A percentile compares a stretch with the other conserved stretches of the same genome.
Conservation (phyloP, 164 flowering plant genomes). For the Warburgia ugandensis region DNA sequence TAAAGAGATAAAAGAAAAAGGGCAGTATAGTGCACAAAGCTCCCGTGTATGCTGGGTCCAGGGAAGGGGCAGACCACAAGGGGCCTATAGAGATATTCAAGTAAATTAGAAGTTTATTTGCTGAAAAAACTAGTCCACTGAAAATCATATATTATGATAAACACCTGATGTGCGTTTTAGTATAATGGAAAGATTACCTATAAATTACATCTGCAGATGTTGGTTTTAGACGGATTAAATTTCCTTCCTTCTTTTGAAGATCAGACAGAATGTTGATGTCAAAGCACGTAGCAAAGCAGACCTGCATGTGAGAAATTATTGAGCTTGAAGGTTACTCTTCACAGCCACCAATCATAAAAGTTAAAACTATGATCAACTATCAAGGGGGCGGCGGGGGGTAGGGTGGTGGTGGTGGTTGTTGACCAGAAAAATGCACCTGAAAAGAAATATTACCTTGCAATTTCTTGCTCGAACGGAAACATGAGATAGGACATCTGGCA, state of each 20-base stretch:
- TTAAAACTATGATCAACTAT: neutral
- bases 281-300: constrained; percentile 95
- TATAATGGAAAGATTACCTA: constrained; percentile 33
- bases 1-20: no score
- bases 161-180: no score
- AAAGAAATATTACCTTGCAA: constrained; percentile 52
- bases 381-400: no score
- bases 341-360: neutral
- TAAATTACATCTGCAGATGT: constrained; percentile 77
- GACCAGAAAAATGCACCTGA: constrained; percentile 1
- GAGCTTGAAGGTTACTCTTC: constrained; percentile 1
- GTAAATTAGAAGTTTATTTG: no score
- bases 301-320: constrained; percentile 31
- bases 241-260: constrained; percentile 68
- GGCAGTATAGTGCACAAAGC: no score
- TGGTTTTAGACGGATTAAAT: constrained; percentile 54
- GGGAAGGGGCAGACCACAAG: no score
- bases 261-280: constrained; percentile 63
- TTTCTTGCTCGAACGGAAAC: constrained; percentile 99
- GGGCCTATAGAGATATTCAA: no score
- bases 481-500: constrained; percentile 99
- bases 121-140: no score
- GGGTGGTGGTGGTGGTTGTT: neutral
- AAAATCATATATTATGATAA: no score
- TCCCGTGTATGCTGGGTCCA: no score